Percentiles rank a stretch among this genome's conserved stretches.
Conservation (phyloP, 257 asterid genomes). For the Fraxinus americana region DNA sequence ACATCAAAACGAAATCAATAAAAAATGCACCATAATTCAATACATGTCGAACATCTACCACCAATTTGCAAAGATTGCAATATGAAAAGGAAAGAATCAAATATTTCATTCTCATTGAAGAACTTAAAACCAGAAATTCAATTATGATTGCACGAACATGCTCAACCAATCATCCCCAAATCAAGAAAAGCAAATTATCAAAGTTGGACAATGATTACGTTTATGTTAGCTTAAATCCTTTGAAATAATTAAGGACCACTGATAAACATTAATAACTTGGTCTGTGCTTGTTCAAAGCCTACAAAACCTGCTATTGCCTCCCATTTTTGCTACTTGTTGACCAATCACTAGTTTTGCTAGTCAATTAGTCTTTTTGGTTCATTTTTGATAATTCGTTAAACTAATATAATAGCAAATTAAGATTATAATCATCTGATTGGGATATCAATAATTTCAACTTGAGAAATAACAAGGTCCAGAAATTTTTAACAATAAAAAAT, state of each 20-base stretch:
- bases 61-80: not conserved
- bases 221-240: not conserved
- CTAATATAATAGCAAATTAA: not conserved
- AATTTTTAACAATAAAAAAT: not conserved
- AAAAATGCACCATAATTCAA: not conserved
- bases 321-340: not conserved
- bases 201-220: not conserved
- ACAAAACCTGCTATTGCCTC: not conserved
- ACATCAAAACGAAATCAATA: not conserved
- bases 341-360: constrained; percentile 4
- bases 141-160: not conserved
- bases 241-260: not conserved
- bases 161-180: not conserved
- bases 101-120: not conserved
- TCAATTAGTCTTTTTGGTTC: not conserved
- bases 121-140: not conserved
- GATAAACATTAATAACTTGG: not conserved
- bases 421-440: not conserved
- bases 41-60: not conserved
- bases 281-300: not conserved
- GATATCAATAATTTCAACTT: not conserved
- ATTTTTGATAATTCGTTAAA: not conserved
- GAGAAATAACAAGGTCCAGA: not conserved
- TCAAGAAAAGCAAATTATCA: not conserved
- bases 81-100: not conserved